Percentiles rank a stretch among this genome's conserved stretches.
phyloP scores from a whole-genome alignment of 768 basidiomycete genomes.

The Boletus rubropictus region DNA sequence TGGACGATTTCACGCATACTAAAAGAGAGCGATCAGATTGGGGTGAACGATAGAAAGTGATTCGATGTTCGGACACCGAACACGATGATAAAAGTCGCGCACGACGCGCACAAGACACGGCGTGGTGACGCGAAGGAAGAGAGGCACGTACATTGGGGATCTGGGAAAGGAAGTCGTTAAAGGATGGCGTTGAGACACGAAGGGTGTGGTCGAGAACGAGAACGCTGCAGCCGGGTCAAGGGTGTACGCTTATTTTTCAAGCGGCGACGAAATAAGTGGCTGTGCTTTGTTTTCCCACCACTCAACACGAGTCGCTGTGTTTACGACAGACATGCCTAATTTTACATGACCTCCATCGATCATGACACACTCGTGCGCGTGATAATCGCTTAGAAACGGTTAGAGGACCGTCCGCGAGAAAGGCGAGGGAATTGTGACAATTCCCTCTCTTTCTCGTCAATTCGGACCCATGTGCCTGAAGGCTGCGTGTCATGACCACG shows the following conservation, averaged over 20 bases:
- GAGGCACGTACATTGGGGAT: slow-evolving; percentile 30
- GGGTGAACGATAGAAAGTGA: slow-evolving; percentile 10
- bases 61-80: slow-evolving; percentile 20
- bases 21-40: slow-evolving; percentile 26
- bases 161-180: slow-evolving; percentile 23
- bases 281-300: slow-evolving; percentile 16
- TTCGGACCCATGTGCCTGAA: not conserved
- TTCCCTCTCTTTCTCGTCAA: too few relatives aligned
- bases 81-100: slow-evolving; percentile 19
- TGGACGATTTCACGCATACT: slow-evolving; percentile 99
- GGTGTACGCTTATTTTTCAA: slow-evolving; percentile 35
- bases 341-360: not conserved
- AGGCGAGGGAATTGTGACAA: too few relatives aligned
- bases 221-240: slow-evolving; percentile 31
- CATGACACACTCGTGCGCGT: not conserved
- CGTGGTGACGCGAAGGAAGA: slow-evolving; percentile 6
- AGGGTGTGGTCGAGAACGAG: slow-evolving; percentile 33
- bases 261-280: slow-evolving; percentile 31
- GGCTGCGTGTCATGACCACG: not conserved
- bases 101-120: slow-evolving; percentile 25
- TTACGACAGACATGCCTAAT: slow-evolving; percentile 7
- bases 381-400: not conserved
- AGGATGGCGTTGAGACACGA: slow-evolving; percentile 31
- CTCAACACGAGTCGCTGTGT: slow-evolving; percentile 1
- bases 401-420: too few relatives aligned